phyloP scores from a whole-genome alignment of 116 monocot genomes.

The Trichopus zeylanicus region DNA sequence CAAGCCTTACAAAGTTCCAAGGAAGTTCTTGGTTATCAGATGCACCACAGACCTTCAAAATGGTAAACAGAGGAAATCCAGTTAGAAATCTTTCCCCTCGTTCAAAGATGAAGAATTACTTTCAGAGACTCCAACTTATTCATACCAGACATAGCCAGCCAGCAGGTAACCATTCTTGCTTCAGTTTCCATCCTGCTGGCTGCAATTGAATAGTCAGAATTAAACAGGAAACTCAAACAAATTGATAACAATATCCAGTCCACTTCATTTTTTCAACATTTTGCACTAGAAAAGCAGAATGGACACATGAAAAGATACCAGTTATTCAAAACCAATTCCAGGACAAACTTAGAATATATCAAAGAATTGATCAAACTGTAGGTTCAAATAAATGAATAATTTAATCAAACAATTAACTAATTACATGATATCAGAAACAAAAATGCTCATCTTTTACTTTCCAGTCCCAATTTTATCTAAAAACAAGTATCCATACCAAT shows the following conservation, averaged over 20 bases:
- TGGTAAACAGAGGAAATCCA: neutral
- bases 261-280: too few species aligned
- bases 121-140: neutral
- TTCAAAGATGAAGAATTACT: neutral
- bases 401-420: too few species aligned
- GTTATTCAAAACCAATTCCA: too few species aligned
- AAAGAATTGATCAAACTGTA: too few species aligned
- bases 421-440: too few species aligned
- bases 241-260: slow-evolving; percentile 2
- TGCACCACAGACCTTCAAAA: slow-evolving; percentile 84
- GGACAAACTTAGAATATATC: too few species aligned
- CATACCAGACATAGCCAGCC: slow-evolving; percentile 95
- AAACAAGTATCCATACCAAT: too few species aligned
- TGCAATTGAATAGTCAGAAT: slow-evolving; percentile 16
- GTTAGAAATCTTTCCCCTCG: neutral
- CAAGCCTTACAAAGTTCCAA: slow-evolving; percentile 82
- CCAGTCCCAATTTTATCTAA: too few species aligned
- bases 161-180: slow-evolving; percentile 81
- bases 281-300: neutral
- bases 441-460: too few species aligned
- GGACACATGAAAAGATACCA: too few species aligned
- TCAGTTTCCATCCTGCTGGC: slow-evolving; percentile 92
- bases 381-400: too few species aligned
- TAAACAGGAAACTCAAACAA: neutral
- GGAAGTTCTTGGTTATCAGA: slow-evolving; percentile 84